Percentiles rank a stretch among this genome's conserved stretches.
phyloP scores from a whole-genome alignment of 352 stramenopile genomes.

The Globisporangium cylindrosporum region DNA sequence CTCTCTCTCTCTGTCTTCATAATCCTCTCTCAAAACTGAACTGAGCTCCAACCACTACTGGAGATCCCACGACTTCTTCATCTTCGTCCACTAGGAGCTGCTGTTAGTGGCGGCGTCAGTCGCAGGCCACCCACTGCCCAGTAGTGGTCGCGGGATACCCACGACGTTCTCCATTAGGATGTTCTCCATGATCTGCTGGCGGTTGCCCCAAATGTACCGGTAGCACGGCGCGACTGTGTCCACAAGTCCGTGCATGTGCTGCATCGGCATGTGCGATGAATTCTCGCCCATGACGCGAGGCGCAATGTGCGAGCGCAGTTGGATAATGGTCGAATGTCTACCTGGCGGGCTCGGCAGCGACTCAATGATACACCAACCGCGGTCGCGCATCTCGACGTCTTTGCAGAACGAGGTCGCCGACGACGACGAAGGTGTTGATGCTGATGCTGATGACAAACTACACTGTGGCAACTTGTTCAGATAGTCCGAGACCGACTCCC shows the following conservation, averaged over 20 bases:
- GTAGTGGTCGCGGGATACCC: slow-evolving; percentile 7
- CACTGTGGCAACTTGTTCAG: slow-evolving; percentile 10
- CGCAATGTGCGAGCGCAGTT: slow-evolving; percentile 54
- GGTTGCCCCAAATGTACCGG: slow-evolving; percentile 40
- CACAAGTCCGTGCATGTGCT: slow-evolving; percentile 44
- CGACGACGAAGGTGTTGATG: slow-evolving; percentile 5
- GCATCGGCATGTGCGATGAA: slow-evolving; percentile 30
- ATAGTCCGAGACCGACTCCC: slow-evolving; percentile 47
- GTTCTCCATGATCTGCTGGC: slow-evolving; percentile 48
- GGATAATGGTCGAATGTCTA: slow-evolving; percentile 37
- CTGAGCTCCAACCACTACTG: not conserved
- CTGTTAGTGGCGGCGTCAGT: not conserved
- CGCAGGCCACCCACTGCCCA: not conserved
- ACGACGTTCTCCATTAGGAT: slow-evolving; percentile 47
- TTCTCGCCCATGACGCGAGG: slow-evolving; percentile 28
- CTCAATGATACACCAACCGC: slow-evolving; percentile 47
- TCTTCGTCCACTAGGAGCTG: not conserved
- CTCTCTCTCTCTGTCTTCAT: not conserved
- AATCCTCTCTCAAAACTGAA: not conserved
- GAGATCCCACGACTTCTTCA: not conserved
- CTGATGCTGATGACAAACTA: slow-evolving; percentile 7
- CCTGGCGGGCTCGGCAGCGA: slow-evolving; percentile 24
- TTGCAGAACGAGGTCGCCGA: slow-evolving; percentile 25
- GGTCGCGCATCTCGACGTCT: slow-evolving; percentile 43
- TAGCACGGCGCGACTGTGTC: slow-evolving; percentile 45